Base-by-base conservation (phyloP, 495 filamentous ascomycete genomes). In the Aspergillus affinis region DNA sequence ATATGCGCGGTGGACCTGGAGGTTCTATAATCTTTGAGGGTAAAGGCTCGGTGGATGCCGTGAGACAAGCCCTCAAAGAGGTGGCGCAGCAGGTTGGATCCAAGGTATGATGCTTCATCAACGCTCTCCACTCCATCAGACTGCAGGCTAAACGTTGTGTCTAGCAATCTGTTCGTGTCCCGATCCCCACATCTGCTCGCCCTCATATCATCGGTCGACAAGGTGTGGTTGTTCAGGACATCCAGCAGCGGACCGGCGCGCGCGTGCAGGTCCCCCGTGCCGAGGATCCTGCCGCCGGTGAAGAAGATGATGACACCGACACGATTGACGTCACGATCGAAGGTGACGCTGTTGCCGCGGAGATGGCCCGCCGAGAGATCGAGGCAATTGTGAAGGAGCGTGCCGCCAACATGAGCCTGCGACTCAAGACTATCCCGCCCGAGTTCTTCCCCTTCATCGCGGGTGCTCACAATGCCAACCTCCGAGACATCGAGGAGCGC, bases 381-480 rank as follows among this genome's bases (percentile, higher is more conserved):
- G 82, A 88, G 64, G 83, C 83, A 55, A 97, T 97, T 68, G 90
- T 90, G 21, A 88, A 88, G 65, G 92, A 97, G 73, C 88, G 90
- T 26, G 87, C 88, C 18, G 88, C 91, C 18, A 91, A 86, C 65
- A 87, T 93, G 68, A 93, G 81, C 72, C 72, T 90, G 30, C 86
- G 86, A 41, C 71, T 98, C 60, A 88, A 86, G 71, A 82, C 88
- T 17, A 88, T 97, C 59, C 93, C 93, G 3, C 86, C 93, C 19
- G 91, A 97, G 69, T 95, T 90, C 71, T 99, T 92, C 75, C 95
- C 93, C 15, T 98, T 98, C 78, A 90, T 99, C 70, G 88, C 90
- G 23, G 93, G 93, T 23, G 84, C 90, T 15, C 84, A 93, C 67
- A 89, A 91, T 67, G 76, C 78, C 32, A 77, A 82, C 49, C 75